phyloP scores from a whole-genome alignment of 1,139 yeast genomes.

The Sporopachydermia cereana region DNA sequence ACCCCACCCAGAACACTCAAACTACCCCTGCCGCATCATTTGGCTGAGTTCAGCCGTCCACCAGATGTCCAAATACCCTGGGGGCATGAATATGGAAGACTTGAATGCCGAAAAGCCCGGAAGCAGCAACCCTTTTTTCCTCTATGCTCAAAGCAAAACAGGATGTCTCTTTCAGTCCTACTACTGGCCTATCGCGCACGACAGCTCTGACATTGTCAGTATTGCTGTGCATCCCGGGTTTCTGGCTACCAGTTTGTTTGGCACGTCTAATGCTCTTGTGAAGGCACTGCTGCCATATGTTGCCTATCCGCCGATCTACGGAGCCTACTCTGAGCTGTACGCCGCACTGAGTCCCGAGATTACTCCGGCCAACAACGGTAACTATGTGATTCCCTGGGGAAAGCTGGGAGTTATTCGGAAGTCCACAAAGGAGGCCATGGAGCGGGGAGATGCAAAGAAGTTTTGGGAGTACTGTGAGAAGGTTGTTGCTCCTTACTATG shows the following conservation, averaged over 20 bases:
- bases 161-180: constrained; percentile 1
- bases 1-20: constrained; percentile 9
- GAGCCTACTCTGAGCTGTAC: constrained; percentile 32
- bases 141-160: neutral
- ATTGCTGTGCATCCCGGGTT: constrained; percentile 4
- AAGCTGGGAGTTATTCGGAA: constrained; percentile 10
- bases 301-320: constrained; percentile 21
- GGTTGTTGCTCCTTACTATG: neutral
- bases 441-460: neutral
- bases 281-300: constrained; percentile 8
- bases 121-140: neutral
- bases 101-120: constrained; percentile 13
- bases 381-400: constrained; percentile 21
- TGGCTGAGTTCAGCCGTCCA: constrained; percentile 38
- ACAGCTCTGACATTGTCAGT: neutral
- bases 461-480: constrained; percentile 5
- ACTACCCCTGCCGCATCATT: constrained; percentile 27
- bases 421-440: neutral
- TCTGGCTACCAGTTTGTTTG: constrained; percentile 2
- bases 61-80: constrained; percentile 22
- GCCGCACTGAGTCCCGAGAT: constrained; percentile 30
- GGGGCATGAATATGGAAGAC: constrained; percentile 31
- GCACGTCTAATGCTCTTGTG: neutral
- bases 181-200: constrained; percentile 1
- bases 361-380: constrained; percentile 24